Evolutionary conservation across 2,329 filamentous ascomycete species (phyloP), one percentile per base, ranked within the genome.

Genomic region (Colletotrichum cereale): DNA sequence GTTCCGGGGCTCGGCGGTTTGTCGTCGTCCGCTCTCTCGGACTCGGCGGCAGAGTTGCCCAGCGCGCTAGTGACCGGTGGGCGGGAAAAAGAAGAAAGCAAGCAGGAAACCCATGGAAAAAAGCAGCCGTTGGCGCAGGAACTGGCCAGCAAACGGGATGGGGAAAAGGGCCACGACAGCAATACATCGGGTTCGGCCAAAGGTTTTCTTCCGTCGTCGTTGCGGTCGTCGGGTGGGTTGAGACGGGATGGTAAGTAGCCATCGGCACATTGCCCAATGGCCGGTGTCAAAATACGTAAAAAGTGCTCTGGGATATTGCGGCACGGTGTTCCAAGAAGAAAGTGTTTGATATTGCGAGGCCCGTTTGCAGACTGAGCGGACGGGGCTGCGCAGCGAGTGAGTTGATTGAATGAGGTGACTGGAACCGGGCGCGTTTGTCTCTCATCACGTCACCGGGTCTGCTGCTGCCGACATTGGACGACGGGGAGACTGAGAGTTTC

Each of bases 241-340:
- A 66, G 62, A 66, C 47, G 62, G 29, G 1, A 52, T 16, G 24
- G 21, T 21, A 24, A n/a, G 52, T 57, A 47, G 44, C 16, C 21
- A 62, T 57, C 53, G 53, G 66, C 61, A 63, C 52, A 57, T 34
- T n/a, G 38, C 55, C 29, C 58, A 62, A 40, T 63, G 57, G 24
- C 31, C 12, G 65, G 57, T 56, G 50, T 38, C 38, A 55, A 21
- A 47, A 44, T 50, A 71, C 57, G 67, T 71, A 71, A 71, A 71
- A 62, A 50, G 64, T 67, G 64, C 26, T 57, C 52, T 14, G 36
- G 8, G n/a, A 21, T 67, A 53, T 38, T 38, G 56, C 29, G 26
- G 42, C 44, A 48, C 34, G n/a, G 34, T 40, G 12, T 24, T 29
- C 10, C 40, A 53, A 67, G 65, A 71, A 71, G 65, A 62, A 68